phyloP scores from a whole-genome alignment of 805 yeast genomes.

The Phaffomyces thermotolerans region DNA sequence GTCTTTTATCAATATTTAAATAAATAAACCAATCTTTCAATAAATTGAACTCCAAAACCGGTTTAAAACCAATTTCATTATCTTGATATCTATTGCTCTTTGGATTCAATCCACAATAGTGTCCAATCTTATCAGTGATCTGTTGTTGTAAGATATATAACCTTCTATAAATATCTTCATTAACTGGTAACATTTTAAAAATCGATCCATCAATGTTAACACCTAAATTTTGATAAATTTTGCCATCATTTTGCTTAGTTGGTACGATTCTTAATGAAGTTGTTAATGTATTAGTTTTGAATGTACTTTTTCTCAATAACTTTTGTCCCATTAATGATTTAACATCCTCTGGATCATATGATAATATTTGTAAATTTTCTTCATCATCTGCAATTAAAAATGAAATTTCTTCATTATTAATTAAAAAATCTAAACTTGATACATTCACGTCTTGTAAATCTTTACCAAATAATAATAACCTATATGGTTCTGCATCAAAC shows the following conservation, averaged over 20 bases:
- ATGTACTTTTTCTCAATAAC: conserved; percentile 61
- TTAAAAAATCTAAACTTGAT: conserved; percentile 67
- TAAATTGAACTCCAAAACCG: conserved; percentile 57
- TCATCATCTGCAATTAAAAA: conserved; percentile 64
- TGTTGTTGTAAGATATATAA: conserved; percentile 85
- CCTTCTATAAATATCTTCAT: conserved; percentile 71
- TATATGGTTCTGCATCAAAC: conserved; percentile 90
- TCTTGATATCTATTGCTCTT: conserved; percentile 32
- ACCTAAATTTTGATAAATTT: conserved; percentile 57
- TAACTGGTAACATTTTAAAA: conserved; percentile 63
- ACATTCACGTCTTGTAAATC: conserved; percentile 61
- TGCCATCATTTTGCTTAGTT: conserved; percentile 22
- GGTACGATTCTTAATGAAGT: conserved; percentile 44
- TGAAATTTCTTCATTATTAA: conserved; percentile 60
- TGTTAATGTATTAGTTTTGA: conserved; percentile 57
- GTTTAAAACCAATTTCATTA: conserved; percentile 41
- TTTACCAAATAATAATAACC: conserved; percentile 73
- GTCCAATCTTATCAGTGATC: conserved; percentile 66
- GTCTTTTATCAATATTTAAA: conserved; percentile 52
- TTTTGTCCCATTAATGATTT: conserved; percentile 73
- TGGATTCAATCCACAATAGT: conserved; percentile 77
- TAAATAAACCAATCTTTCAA: conserved; percentile 41
- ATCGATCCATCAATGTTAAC: conserved; percentile 76
- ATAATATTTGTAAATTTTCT: conserved; percentile 60
- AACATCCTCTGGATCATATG: conserved; percentile 91